These are phyloP conservation scores for Umbelopsis isabellina DNA, from an alignment of 192 early-diverging fungal genomes.

Conservation along the genomic window DNA sequence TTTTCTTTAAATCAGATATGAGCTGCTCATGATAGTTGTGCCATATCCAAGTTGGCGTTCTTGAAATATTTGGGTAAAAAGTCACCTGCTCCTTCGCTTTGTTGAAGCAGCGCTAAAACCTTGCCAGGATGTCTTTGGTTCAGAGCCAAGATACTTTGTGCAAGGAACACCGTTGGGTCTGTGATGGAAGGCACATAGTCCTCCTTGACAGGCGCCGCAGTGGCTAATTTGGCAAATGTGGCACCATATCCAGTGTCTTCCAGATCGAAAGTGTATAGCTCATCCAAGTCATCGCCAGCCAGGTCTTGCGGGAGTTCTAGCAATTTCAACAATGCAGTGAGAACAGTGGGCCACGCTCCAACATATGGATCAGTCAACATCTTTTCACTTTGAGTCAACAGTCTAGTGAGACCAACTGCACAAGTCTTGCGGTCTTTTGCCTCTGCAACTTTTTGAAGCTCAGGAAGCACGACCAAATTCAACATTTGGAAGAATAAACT, in stretches of 20 bases:
- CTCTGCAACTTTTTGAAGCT: constrained; percentile 58
- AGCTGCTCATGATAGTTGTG: constrained; percentile 24
- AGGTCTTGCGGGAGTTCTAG: constrained; percentile 61
- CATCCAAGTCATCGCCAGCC: constrained; percentile 57
- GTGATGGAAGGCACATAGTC: constrained; percentile 53
- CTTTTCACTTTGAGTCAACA: constrained; percentile 57
- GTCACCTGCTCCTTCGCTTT: constrained; percentile 21
- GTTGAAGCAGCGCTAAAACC: constrained; percentile 1
- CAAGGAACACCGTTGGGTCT: constrained; percentile 53
- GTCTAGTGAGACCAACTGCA: constrained; percentile 64
- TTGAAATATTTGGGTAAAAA: constrained; percentile 38
- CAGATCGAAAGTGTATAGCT: constrained; percentile 71
- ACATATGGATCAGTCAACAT: constrained; percentile 62
- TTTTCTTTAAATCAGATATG: background rate
- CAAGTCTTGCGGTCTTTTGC: constrained; percentile 64
- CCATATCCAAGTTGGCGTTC: constrained; percentile 26
- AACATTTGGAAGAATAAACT: constrained; percentile 70
- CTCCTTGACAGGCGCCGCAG: constrained; percentile 63
- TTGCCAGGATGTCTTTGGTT: constrained; percentile 45
- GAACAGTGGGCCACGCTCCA: constrained; percentile 51
- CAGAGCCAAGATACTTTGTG: constrained; percentile 52
- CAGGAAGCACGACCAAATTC: constrained; percentile 65
- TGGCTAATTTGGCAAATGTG: constrained; percentile 77
- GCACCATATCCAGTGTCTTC: constrained; percentile 86
- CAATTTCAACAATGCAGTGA: constrained; percentile 55